Evolutionary conservation across 164 flowering plant species (phyloP), one percentile per base, ranked within the genome.

Genomic region (Vitis rupestris): DNA sequence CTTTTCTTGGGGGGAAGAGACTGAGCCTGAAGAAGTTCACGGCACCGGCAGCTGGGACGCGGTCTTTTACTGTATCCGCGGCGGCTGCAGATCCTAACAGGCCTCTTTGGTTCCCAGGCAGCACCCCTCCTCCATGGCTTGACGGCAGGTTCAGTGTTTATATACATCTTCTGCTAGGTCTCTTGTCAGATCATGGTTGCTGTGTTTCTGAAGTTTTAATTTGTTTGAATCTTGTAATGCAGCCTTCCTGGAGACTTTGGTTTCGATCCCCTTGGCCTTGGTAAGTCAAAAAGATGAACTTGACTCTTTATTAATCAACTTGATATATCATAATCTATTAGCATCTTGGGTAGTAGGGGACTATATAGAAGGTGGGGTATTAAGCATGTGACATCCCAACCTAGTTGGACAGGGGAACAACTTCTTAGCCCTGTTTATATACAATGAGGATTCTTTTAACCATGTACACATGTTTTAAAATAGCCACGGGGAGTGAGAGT

Each of bases 171-270:
- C 12, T 31, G 4, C 27, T 23, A 23, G 1, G 3, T 27, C 31
- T 29, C 15, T 2, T 15, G 17, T 23, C 27, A 23, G 27, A 27
- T 30, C 55, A 5, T 12, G 27, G 51, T 12, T 23, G 27, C 2
- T 23, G 27, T 23, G 2, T 23, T 16, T 3, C 55, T 11, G 2
- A 57, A 13, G 7, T 68, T 29, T 10, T 11, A 6, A 37, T 37
- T 37, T 8, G 37, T 61, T 50, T 70, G 17, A 12, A 60, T 72
- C 10, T 37, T 68, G 6, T 37, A 23, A 23, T 84, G 89, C 92
- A 94, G 99, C 84, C 98, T 95, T 63, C 99, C 99, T 0, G 99
- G 93, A 64, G 99, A 95, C 83, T 95, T 95, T 57, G 99, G 99
- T 1, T 95, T 95, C 50, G 99, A 94, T 68, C 98, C 98, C 65